phyloP scores from a whole-genome alignment of 805 yeast species.

The Metschnikowia kofuensis region DNA sequence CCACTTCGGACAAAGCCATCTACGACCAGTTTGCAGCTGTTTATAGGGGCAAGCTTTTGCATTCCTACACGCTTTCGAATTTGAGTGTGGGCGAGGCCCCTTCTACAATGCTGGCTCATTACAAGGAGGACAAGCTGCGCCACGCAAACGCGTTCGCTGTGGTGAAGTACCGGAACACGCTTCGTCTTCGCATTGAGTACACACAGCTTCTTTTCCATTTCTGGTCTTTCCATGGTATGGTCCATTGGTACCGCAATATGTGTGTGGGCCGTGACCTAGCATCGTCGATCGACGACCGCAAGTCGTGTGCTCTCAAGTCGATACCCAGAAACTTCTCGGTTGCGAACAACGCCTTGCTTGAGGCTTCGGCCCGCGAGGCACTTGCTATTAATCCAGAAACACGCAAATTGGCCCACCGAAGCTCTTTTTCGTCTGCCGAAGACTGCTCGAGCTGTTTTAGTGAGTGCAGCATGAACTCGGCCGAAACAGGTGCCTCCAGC shows the following conservation, averaged over 20 bases:
- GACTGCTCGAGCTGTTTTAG: slow-evolving; percentile 11
- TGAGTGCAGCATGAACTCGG: neutral
- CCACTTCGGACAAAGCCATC: slow-evolving; percentile 20
- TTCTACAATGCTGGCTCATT: slow-evolving; percentile 24
- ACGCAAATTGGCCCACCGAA: slow-evolving; percentile 3
- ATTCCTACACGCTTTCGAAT: slow-evolving; percentile 31
- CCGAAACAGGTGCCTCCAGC: slow-evolving; percentile 4
- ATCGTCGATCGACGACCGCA: slow-evolving; percentile 27
- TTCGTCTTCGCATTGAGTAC: slow-evolving; percentile 38
- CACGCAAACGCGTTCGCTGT: slow-evolving; percentile 5
- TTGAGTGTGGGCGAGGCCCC: slow-evolving; percentile 38
- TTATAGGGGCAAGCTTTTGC: slow-evolving; percentile 24
- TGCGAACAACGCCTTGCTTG: slow-evolving; percentile 14
- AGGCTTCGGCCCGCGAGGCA: slow-evolving; percentile 11
- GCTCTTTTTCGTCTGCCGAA: slow-evolving; percentile 1
- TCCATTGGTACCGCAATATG: slow-evolving; percentile 37
- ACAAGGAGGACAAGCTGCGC: slow-evolving; percentile 20
- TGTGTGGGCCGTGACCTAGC: slow-evolving; percentile 35
- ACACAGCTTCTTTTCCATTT: slow-evolving; percentile 37
- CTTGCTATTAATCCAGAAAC: slow-evolving; percentile 2
- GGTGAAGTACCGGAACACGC: slow-evolving; percentile 29
- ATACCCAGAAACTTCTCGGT: slow-evolving; percentile 14
- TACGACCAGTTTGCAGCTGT: slow-evolving; percentile 17
- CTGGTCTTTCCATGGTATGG: slow-evolving; percentile 41
- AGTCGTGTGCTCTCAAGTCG: slow-evolving; percentile 23